Percentiles rank a stretch among this genome's conserved stretches.
These are phyloP conservation scores for Eucalyptus paniculata DNA, from an alignment of 345 rosid species.

Conservation along the genomic window DNA sequence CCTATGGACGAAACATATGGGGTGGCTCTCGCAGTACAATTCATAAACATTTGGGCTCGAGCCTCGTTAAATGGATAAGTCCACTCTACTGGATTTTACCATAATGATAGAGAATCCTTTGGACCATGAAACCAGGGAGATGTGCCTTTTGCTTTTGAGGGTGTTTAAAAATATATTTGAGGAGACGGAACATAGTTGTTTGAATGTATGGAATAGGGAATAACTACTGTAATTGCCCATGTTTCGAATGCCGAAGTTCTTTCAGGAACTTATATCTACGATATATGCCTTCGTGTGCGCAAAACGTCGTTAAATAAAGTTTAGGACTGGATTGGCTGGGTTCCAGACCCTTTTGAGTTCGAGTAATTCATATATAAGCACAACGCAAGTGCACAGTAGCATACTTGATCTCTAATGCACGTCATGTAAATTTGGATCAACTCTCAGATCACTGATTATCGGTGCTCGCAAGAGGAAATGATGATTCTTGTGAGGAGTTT, in stretches of 20 bases:
- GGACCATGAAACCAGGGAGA: not conserved
- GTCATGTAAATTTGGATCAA: not conserved
- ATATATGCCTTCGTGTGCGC: not conserved
- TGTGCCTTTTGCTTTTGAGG: not conserved
- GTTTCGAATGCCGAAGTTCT: not conserved
- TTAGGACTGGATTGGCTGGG: not conserved
- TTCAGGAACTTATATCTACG: not conserved
- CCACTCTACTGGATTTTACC: not conserved
- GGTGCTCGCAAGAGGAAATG: not conserved
- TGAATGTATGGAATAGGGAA: not conserved
- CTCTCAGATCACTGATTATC: not conserved
- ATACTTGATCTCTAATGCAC: not conserved
- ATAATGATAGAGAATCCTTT: not conserved
- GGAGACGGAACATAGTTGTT: not conserved
- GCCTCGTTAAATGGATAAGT: not conserved
- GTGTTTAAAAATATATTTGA: not conserved
- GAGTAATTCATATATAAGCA: not conserved
- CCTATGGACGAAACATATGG: not conserved
- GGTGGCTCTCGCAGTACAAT: not conserved
- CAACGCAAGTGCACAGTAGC: not conserved
- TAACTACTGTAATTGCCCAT: not conserved
- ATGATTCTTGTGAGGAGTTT: not conserved
- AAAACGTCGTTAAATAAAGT: too few species aligned
- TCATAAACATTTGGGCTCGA: not conserved
- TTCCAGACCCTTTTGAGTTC: not conserved